Evolutionary conservation across 1,139 yeast genomes (phyloP), one percentile per base, ranked within the genome.

Genomic region (Saccharomyces uvarum): DNA sequence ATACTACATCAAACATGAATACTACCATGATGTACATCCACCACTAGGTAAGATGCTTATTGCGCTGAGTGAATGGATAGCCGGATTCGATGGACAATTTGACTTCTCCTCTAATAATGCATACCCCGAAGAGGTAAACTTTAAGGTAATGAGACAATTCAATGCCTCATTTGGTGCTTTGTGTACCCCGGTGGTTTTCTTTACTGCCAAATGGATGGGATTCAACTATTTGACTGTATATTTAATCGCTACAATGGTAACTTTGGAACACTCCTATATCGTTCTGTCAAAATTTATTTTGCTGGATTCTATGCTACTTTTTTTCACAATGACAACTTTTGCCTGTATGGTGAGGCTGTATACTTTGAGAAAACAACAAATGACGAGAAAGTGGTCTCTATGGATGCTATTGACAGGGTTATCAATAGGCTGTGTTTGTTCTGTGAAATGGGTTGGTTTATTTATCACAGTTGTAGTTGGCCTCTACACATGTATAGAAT

Each of bases 371-470:
- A 57, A 68, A 0, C 54, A 63, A n/a, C 77, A 83, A 51, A 73
- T 83, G 56, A 69, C 81, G 0, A 46, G 52, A 1, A 58, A 63
- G 42, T 86, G 90, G 70, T 66, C 78, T 14, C 60, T 64, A 24
- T 84, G 90, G 90, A 70, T 84, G 67, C 52, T 78, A 4, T 63
- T 84, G 16, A 82, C 95, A 1, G 99, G 99, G 6, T 57, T 86
- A 5, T 81, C 90, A 9, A 81, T 95, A 60, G 99, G 99, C 0
- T 88, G 96, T 70, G 98, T 91, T 13, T 85, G 91, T 62, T 83
- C 96, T 51, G 95, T 91, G 47, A 93, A 93, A 73, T 89, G 96
- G 97, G 98, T 93, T 21, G 99, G 99, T 3, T 72, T 91, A 51
- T 90, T 93, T 67, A 83, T 87, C 49, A 95, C 97, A 8, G 79